Conservation (phyloP, 768 basidiomycete species). For the Rickenella mellea region DNA sequence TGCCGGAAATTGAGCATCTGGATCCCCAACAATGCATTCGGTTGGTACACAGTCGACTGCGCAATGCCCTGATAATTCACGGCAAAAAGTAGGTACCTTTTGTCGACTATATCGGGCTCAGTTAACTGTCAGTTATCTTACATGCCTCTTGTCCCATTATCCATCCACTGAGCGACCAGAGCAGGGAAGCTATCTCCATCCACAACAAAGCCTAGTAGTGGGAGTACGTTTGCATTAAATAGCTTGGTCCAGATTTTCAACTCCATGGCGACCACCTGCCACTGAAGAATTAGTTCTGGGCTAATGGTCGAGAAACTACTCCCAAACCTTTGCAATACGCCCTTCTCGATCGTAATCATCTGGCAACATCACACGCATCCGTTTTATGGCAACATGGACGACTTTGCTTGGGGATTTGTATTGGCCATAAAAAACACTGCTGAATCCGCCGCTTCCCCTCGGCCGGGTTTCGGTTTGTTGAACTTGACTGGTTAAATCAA, state of each 20-base stretch:
- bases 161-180: neutral
- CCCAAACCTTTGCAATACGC: too few relatives aligned
- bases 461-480: neutral
- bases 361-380: too few relatives aligned
- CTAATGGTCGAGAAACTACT: too few relatives aligned
- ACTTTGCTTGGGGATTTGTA: neutral
- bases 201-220: neutral
- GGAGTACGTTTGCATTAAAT: neutral
- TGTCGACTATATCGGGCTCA: too few relatives aligned
- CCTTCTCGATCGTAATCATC: too few relatives aligned
- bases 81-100: too few relatives aligned
- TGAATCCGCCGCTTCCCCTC: neutral
- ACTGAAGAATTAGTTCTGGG: too few relatives aligned
- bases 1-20: too few relatives aligned
- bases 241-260: neutral
- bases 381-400: neutral
- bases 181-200: neutral
- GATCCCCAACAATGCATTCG: too few relatives aligned
- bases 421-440: neutral
- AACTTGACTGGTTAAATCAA: neutral
- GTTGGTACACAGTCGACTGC: too few relatives aligned
- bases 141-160: constrained; percentile 1
- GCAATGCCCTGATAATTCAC: too few relatives aligned
- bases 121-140: too few relatives aligned
- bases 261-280: neutral